Evolutionary conservation across 116 monocot genomes (phyloP), one percentile per base, ranked within the genome.

Genomic region (Phalaenopsis hybrid): DNA sequence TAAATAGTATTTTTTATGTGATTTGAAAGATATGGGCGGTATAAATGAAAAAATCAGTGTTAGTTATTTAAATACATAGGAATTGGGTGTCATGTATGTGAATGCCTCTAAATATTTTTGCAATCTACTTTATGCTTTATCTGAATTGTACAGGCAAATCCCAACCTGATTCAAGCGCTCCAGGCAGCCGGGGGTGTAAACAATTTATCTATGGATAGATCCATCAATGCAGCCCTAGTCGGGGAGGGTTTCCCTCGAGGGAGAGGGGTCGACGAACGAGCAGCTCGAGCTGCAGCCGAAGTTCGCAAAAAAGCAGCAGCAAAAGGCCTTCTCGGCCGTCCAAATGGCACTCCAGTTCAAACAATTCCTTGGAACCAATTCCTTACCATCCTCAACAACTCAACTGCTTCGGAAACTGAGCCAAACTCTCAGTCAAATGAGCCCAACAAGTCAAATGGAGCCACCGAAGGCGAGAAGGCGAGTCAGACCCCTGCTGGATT

Each of bases 231-330:
- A 31, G 89, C 89, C 16, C 61, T 86, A 18, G 18, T 86, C 63
- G 90, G 91, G 6, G 96, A 89, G 49, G 82, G 79, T 21, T 44
- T 91, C 28, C 86, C 89, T 74, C 92, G 94, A 11, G 92, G 91
- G 45, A 87, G 89, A 78, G 90, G 92, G 10, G 80, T 85, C 74
- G 93, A 94, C 61, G 91, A 89, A 79, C 84, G 94, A 76, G 97
- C 94, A 34, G 94, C 94, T 81, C 88, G 87, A 52, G 91, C 97
- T 49, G 90, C 94, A 16, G 87, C 91, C 31, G 92, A 93, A 83
- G 85, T 85, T 31, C 90, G 94, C n/a, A 94, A 90, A 80, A 97
- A 91, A 57, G 97, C 97, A 45, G 93, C 89, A 28, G 92, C 97
- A 15, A 89, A 81, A 57, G 97, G 97, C 75, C 90, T 92, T 69